Evolutionary conservation across 2,329 filamentous ascomycete species (phyloP).

Genomic region (Fusarium goolgardi): DNA sequence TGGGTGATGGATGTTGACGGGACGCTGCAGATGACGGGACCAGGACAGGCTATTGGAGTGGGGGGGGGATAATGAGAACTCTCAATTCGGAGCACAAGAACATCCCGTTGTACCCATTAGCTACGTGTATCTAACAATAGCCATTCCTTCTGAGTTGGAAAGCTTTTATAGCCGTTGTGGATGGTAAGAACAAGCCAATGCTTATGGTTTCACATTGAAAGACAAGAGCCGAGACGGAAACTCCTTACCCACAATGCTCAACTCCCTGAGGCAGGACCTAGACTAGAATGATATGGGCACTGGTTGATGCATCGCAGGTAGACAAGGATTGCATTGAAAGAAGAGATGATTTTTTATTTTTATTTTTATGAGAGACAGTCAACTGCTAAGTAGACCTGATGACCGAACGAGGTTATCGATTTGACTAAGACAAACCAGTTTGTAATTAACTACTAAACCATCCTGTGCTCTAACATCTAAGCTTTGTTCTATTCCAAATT

Average conservation of each 20-base stretch:
- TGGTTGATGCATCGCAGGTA: slow-evolving; percentile 11
- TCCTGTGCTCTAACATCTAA: neutral
- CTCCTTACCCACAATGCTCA: slow-evolving; percentile 31
- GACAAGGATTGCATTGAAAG: slow-evolving; percentile 18
- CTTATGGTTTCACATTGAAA: slow-evolving; percentile 24
- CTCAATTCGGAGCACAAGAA: neutral
- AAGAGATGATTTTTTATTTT: neutral
- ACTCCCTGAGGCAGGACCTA: slow-evolving; percentile 13
- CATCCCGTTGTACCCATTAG: neutral
- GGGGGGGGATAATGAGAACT: neutral
- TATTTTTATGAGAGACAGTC: neutral
- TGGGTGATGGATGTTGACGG: slow-evolving; percentile 30
- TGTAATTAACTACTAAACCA: neutral
- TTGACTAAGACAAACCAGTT: neutral
- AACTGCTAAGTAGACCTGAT: neutral
- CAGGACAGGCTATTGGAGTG: slow-evolving; percentile 3
- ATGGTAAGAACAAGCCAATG: slow-evolving; percentile 8
- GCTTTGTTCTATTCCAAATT: neutral
- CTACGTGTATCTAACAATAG: slow-evolving; percentile 7
- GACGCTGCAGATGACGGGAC: slow-evolving; percentile 16
- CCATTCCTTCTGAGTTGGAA: slow-evolving; percentile 7
- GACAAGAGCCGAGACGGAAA: slow-evolving; percentile 13
- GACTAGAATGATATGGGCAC: slow-evolving; percentile 32
- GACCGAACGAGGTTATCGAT: too few relatives aligned
- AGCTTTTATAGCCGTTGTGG: neutral